Conservation (phyloP, 108 stramenopile species). For the Cylindrotheca closterium region DNA sequence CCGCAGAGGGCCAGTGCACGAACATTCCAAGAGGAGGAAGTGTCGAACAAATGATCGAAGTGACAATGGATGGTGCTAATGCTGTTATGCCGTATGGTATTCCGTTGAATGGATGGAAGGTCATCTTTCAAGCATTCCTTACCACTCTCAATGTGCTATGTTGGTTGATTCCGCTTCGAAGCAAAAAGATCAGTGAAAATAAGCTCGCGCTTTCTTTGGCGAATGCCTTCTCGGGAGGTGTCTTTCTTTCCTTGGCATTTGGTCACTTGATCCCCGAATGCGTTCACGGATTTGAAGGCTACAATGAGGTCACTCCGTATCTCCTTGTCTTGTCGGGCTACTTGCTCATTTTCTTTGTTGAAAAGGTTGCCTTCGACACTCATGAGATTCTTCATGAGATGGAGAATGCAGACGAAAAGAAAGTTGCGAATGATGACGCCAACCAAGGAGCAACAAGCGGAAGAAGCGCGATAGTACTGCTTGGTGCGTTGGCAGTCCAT, state of each 20-base stretch:
- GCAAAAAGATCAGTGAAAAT: constrained; percentile 80
- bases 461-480: constrained; percentile 89
- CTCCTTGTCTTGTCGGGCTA: constrained; percentile 87
- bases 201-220: constrained; percentile 80
- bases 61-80: constrained; percentile 16
- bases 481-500: constrained; percentile 93
- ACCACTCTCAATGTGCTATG: constrained; percentile 88
- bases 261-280: constrained; percentile 97
- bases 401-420: constrained; percentile 42
- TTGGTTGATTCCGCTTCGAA: constrained; percentile 83
- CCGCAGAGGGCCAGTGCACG: not conserved
- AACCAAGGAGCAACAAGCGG: constrained; percentile 47
- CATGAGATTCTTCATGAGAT: constrained; percentile 85
- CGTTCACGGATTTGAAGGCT: constrained; percentile 80
- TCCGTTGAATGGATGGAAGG: constrained; percentile 85
- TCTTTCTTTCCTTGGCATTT: constrained; percentile 94
- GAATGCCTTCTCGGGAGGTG: constrained; percentile 97
- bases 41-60: not conserved
- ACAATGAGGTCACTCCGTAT: constrained; percentile 80
- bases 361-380: constrained; percentile 95
- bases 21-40: constrained; percentile 7
- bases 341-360: constrained; percentile 95
- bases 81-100: constrained; percentile 54
- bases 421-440: constrained; percentile 8
- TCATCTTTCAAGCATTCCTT: constrained; percentile 82